A percentile compares a stretch with the other conserved stretches of the same genome.
These are phyloP conservation scores for Penicillium taxi DNA, from an alignment of 495 filamentous ascomycete species.

Conservation along the genomic window DNA sequence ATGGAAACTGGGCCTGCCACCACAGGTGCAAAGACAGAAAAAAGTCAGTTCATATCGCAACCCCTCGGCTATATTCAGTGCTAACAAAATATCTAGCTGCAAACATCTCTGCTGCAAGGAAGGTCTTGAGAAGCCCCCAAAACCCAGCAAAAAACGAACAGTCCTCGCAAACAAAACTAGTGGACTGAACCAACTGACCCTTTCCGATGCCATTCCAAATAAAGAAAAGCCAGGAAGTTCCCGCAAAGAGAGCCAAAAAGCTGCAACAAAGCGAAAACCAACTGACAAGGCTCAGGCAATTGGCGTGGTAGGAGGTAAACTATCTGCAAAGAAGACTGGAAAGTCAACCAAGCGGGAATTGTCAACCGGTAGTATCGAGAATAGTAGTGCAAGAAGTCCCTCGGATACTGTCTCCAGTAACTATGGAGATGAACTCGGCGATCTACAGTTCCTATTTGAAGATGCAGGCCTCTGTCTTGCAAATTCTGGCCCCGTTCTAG, in stretches of 20 bases:
- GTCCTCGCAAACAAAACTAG: conserved; percentile 10
- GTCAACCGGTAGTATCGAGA: background rate
- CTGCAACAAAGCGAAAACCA: background rate
- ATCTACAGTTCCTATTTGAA: conserved; percentile 39
- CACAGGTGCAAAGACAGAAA: conserved; percentile 73
- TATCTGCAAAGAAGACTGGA: background rate
- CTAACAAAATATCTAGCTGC: conserved; percentile 40
- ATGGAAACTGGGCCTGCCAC: conserved; percentile 84
- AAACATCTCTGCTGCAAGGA: conserved; percentile 87
- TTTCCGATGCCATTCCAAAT: conserved; percentile 21
- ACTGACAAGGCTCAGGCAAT: background rate
- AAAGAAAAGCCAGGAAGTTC: conserved; percentile 2
- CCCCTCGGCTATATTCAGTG: background rate
- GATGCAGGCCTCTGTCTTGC: too few species aligned
- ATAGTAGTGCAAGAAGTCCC: background rate
- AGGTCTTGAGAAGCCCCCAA: conserved; percentile 71
- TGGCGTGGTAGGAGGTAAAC: background rate
- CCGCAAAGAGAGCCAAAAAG: background rate
- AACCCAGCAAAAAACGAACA: conserved; percentile 36
- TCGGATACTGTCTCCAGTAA: conserved; percentile 22
- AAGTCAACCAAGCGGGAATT: background rate
- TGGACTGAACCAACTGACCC: conserved; percentile 24
- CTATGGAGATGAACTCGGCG: conserved; percentile 28
- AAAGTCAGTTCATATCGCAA: conserved; percentile 27
- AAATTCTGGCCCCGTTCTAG: too few species aligned